Evolutionary conservation across 371 early-diverging fungal species (phyloP).

Genomic region (Circinella umbellata): DNA sequence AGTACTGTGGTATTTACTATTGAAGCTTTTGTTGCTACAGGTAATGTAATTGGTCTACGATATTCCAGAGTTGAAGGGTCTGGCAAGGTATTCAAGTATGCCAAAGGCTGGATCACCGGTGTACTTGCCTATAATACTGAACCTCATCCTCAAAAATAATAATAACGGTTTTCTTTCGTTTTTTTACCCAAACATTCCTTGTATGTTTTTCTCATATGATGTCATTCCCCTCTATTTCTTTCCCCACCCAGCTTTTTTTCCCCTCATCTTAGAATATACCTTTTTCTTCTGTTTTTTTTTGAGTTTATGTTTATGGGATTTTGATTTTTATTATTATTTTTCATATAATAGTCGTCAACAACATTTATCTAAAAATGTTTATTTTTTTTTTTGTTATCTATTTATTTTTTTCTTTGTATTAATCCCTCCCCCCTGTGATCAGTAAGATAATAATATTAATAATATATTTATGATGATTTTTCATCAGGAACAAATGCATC

Average conservation of each 20-base stretch:
- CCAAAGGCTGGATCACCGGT: slow-evolving; percentile 49
- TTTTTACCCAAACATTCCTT: not conserved
- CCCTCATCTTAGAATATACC: not conserved
- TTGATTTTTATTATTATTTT: not conserved
- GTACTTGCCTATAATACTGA: slow-evolving; percentile 29
- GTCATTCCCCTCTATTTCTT: no score
- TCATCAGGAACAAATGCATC: slow-evolving; percentile 7
- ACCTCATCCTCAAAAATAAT: not conserved
- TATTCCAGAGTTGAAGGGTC: slow-evolving; percentile 45
- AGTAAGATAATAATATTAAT: no score
- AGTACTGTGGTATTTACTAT: slow-evolving; percentile 43
- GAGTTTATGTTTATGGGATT: not conserved
- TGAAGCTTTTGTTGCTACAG: slow-evolving; percentile 33
- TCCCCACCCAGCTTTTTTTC: not conserved
- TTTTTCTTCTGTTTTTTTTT: not conserved
- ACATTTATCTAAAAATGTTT: no score
- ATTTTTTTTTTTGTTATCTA: no score
- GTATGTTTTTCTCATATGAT: no score
- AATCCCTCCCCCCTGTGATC: no score
- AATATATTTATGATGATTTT: not conserved
- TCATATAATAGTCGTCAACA: no score
- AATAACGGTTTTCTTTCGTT: not conserved
- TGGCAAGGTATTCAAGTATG: slow-evolving; percentile 48
- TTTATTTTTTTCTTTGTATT: no score
- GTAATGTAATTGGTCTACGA: slow-evolving; percentile 33